Base-by-base conservation (phyloP, 2,329 filamentous ascomycete genomes). In the Pseudocercospora ulei region DNA sequence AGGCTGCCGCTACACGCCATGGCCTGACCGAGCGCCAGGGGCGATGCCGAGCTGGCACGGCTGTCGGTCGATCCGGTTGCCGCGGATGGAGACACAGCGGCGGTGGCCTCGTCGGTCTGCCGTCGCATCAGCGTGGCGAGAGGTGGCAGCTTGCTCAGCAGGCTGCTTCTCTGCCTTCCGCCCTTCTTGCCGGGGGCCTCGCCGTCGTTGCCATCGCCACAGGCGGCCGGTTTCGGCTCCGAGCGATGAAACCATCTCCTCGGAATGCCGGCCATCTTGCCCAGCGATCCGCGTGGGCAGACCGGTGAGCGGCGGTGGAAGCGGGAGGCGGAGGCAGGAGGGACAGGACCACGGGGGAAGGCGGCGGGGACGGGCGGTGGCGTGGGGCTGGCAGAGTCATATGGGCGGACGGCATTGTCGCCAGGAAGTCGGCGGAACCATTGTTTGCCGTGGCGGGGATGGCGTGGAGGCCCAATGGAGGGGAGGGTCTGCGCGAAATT, bases 401-500 rank as follows among this genome's bases (percentile, higher is more conserved):
- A 11, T 16, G 14, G 20, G 20, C 18, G 11, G 17, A 14, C 30
- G 11, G 9, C 16, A 14, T 14, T 28, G 18, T 19, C 4, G 11
- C 14, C 11, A 33, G 30, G 30, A 33, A 33, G 9, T 22, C 11
- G 30, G 30, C 30, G 30, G 30, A 33, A 33, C 30, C 30, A 33
- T 33, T 33, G 30, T 33, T 33, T 8, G 9, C 5, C 18, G 4
- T n/a, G 5, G n/a, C 5, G 16, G 18, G 6, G 6, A 22, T 23
- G 8, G 18, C 11, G 9, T 22, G 14, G n/a, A 20, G 3, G 6
- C 30, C 9, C 3, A 13, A 11, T 19, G 5, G 6, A 16, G 8
- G 17, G n/a, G n/a, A n/a, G n/a, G n/a, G n/a, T n/a, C n/a, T 33
- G 30, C 30, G 30, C 30, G 30, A 33, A 33, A 22, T 23, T 22